These are phyloP conservation scores for Aphelidium insulamus DNA, from an alignment of 371 early-diverging fungal species.

Conservation along the genomic window DNA sequence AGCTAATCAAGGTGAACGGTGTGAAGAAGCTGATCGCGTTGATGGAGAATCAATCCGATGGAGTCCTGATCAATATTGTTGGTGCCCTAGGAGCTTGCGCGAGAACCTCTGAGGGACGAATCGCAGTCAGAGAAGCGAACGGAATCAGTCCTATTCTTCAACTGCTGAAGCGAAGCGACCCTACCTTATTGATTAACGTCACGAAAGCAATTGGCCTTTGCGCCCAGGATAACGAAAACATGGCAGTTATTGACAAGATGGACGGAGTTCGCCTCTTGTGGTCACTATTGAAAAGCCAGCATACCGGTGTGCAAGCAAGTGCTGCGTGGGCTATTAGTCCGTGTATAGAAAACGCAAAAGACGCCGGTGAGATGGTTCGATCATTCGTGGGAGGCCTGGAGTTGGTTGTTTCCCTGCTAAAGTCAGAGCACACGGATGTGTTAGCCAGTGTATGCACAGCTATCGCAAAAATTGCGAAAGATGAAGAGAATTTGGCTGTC, in stretches of 20 bases:
- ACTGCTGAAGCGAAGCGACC: constrained; percentile 28
- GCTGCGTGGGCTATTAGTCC: constrained; percentile 37
- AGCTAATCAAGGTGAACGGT: constrained; percentile 24
- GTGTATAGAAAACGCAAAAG: constrained; percentile 32
- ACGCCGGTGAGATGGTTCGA: constrained; percentile 34
- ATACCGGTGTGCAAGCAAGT: constrained; percentile 23
- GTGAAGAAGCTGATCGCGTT: constrained; percentile 29
- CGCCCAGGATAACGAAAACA: constrained; percentile 23
- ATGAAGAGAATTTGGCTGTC: constrained; percentile 35
- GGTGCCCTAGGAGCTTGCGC: constrained; percentile 32
- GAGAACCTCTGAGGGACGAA: constrained; percentile 23
- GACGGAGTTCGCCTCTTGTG: constrained; percentile 33
- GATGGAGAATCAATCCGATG: constrained; percentile 33
- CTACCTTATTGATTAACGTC: constrained; percentile 23
- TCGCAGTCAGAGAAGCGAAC: constrained; percentile 18
- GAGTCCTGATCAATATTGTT: constrained; percentile 30
- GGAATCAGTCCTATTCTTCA: constrained; percentile 29
- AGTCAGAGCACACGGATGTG: constrained; percentile 22
- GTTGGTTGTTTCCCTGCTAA: constrained; percentile 28
- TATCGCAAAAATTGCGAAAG: constrained; percentile 33
- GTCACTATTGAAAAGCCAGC: constrained; percentile 25
- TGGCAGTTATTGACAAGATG: constrained; percentile 25
- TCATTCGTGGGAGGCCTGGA: constrained; percentile 35
- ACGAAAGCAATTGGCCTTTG: constrained; percentile 29
- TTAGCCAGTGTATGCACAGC: constrained; percentile 29